A percentile compares a stretch with the other conserved stretches of the same genome.
These are phyloP conservation scores for Mortierella hygrophila DNA, from an alignment of 192 early-diverging fungal species.

Conservation along the genomic window DNA sequence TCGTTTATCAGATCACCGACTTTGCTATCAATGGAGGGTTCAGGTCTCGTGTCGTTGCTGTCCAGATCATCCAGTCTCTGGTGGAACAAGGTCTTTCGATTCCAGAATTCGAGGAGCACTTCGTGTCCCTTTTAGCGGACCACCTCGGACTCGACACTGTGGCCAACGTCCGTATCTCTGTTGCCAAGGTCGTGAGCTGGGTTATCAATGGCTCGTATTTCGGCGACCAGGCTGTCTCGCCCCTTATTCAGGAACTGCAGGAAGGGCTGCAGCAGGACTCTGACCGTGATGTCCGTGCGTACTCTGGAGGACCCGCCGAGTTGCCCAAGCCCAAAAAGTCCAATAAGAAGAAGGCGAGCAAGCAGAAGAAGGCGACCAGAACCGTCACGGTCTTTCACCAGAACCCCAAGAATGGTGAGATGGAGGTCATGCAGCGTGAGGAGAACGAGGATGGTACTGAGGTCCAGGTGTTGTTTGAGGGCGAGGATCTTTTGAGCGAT, in stretches of 20 bases:
- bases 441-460: constrained; percentile 14
- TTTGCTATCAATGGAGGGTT: constrained; percentile 50
- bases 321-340: constrained; percentile 23
- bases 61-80: constrained; percentile 78
- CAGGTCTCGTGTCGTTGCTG: constrained; percentile 51
- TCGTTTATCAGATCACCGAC: constrained; percentile 31
- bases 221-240: constrained; percentile 26
- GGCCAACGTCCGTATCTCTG: constrained; percentile 79
- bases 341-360: constrained; percentile 16
- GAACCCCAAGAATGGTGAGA: constrained; percentile 35
- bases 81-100: constrained; percentile 71
- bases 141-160: constrained; percentile 72
- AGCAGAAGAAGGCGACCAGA: constrained; percentile 13
- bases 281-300: constrained; percentile 47
- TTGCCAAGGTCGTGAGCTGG: constrained; percentile 66
- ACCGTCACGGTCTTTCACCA: constrained; percentile 37
- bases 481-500: constrained; percentile 12
- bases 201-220: constrained; percentile 52
- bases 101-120: constrained; percentile 76
- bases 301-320: constrained; percentile 42
- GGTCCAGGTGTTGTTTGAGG: constrained; percentile 22
- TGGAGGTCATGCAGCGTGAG: constrained; percentile 13
- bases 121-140: constrained; percentile 70
- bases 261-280: constrained; percentile 29
- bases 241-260: constrained; percentile 16